Conservation (phyloP, 495 filamentous ascomycete genomes). For the Evansstolkia leycettana region DNA sequence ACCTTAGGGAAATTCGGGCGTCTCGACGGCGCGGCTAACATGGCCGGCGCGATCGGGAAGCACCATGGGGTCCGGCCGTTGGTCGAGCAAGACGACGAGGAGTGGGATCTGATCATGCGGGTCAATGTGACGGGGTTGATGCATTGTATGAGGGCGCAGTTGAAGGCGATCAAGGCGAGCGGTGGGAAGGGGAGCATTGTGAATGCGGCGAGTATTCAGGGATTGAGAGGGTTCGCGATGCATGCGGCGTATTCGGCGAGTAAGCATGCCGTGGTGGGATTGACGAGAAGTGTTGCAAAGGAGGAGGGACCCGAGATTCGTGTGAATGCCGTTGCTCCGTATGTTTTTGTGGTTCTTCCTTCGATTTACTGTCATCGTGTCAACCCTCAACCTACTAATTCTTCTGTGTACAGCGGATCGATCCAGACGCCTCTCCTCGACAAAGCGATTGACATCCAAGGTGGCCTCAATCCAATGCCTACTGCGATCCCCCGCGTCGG, state of each 20-base stretch:
- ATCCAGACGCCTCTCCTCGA: constrained; percentile 44
- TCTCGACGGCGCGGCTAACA: constrained; percentile 46
- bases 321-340: constrained; percentile 47
- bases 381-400: background rate
- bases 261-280: constrained; percentile 47
- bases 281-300: constrained; percentile 45
- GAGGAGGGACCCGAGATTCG: constrained; percentile 45
- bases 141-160: constrained; percentile 43
- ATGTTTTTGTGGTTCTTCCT: constrained; percentile 9
- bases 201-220: constrained; percentile 44
- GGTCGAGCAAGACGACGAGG: constrained; percentile 29
- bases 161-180: constrained; percentile 29
- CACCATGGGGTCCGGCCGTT: constrained; percentile 19
- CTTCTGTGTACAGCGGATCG: constrained; percentile 21
- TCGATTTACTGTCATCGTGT: background rate
- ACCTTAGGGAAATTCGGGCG: constrained; percentile 30
- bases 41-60: constrained; percentile 39
- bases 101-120: constrained; percentile 40
- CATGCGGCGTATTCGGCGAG: constrained; percentile 42
- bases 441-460: constrained; percentile 18
- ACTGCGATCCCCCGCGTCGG: constrained; percentile 32
- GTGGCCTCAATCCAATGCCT: constrained; percentile 18
- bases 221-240: constrained; percentile 34
- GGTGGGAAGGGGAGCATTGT: constrained; percentile 40
- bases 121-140: constrained; percentile 47